These are phyloP conservation scores for Fusarium pseudograminearum DNA, from an alignment of 2,329 filamentous ascomycete species.

Conservation along the genomic window DNA sequence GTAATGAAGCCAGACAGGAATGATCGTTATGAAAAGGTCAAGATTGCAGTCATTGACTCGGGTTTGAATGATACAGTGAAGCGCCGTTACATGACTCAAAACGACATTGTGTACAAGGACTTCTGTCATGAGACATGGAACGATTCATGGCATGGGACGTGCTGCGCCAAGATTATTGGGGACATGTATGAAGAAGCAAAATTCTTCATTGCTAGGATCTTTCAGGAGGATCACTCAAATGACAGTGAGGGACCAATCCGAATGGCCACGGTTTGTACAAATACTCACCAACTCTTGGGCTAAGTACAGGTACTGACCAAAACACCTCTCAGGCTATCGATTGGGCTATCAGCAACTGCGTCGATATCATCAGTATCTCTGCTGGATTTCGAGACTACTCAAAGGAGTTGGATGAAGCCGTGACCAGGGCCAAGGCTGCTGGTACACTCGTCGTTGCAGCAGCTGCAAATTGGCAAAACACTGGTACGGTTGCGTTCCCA, in stretches of 20 bases:
- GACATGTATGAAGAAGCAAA: neutral
- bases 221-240: neutral
- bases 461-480: neutral
- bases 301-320: neutral
- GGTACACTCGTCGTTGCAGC: neutral
- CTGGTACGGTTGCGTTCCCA: neutral
- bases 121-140: neutral
- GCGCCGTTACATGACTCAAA: neutral
- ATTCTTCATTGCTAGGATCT: neutral
- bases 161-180: neutral
- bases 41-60: neutral
- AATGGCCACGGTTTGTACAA: neutral
- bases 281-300: neutral
- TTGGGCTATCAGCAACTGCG: neutral
- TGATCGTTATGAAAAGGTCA: neutral
- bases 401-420: neutral
- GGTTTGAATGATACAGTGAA: neutral
- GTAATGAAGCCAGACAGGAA: neutral
- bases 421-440: neutral
- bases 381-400: neutral
- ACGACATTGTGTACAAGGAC: neutral
- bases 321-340: neutral
- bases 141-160: neutral
- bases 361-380: neutral
- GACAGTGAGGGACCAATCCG: neutral